Conservation (phyloP, 768 basidiomycete species). For the Suillus ampliporus region DNA sequence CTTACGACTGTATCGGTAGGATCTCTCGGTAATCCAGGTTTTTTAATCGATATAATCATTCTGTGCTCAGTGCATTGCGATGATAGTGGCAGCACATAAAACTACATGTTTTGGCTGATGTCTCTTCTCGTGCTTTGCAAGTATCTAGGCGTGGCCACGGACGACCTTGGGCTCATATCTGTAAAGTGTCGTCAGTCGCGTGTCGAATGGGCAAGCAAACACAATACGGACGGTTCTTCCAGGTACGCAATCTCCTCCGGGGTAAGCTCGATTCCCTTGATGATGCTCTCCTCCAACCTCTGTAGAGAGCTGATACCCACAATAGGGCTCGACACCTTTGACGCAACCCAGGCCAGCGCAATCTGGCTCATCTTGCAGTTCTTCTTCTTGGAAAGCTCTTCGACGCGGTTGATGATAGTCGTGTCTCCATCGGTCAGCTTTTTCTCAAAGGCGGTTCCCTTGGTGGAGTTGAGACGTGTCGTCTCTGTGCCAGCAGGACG, state of each 20-base stretch:
- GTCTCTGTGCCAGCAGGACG: conserved; percentile 41
- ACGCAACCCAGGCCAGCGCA: conserved; percentile 47
- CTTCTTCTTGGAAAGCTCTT: conserved; percentile 47
- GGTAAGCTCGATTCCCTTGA: conserved; percentile 29
- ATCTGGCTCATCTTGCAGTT: conserved; percentile 50
- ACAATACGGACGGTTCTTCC: conserved; percentile 31
- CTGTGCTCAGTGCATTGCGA: background rate
- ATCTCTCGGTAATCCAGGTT: conserved; percentile 3
- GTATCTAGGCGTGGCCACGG: conserved; percentile 13
- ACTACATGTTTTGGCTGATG: background rate
- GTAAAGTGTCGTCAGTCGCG: conserved; percentile 3
- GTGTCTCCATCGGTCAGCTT: conserved; percentile 34
- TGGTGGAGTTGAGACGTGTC: conserved; percentile 15
- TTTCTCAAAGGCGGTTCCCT: conserved; percentile 31
- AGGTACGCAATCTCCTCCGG: conserved; percentile 38
- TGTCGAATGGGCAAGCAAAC: background rate
- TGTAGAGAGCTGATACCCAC: conserved; percentile 43
- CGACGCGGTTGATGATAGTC: conserved; percentile 45
- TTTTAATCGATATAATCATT: background rate
- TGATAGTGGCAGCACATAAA: background rate
- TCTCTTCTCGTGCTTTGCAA: background rate
- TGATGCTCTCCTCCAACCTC: conserved; percentile 36
- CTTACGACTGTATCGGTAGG: conserved; percentile 2
- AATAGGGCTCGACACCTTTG: conserved; percentile 52
- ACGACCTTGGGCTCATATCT: conserved; percentile 28